phyloP scores from a whole-genome alignment of 2,329 filamentous ascomycete species.

The Colletotrichum graminicola region DNA sequence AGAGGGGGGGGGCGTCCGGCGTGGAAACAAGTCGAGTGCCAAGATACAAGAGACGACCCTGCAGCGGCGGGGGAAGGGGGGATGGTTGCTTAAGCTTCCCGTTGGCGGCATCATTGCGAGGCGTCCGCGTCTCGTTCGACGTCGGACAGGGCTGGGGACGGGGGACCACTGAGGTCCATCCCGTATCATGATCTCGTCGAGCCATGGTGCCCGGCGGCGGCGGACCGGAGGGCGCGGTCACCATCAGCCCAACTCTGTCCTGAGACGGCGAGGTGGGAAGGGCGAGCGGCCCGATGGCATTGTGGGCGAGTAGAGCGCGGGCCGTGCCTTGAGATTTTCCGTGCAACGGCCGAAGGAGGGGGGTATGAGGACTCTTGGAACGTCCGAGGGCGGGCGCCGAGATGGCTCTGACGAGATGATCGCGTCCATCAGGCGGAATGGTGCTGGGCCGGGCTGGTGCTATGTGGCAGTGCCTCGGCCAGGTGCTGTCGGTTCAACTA shows the following conservation, averaged over 20 bases:
- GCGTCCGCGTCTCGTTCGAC: not conserved
- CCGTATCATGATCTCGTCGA: not conserved
- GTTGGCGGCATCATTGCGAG: not conserved
- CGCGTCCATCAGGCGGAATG: not conserved
- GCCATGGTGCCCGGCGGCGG: not conserved
- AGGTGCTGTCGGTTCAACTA: not conserved
- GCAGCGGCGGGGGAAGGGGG: not conserved
- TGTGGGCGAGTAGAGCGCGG: not conserved
- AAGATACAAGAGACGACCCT: not conserved
- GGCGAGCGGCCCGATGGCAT: not conserved
- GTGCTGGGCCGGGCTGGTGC: not conserved
- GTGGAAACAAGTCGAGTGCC: not conserved
- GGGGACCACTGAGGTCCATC: not conserved
- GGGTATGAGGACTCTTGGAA: not conserved
- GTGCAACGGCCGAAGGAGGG: not conserved
- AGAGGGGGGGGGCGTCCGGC: not conserved
- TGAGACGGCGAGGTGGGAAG: not conserved
- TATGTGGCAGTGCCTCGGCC: not conserved
- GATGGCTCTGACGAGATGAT: not conserved
- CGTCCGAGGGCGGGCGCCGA: not conserved
- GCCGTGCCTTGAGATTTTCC: conserved; percentile 6
- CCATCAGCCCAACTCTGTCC: not conserved
- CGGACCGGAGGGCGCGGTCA: not conserved
- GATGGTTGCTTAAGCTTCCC: not conserved
- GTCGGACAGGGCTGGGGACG: not conserved